Base-by-base conservation (phyloP, 2,329 filamentous ascomycete genomes). In the Beauveria varroae region DNA sequence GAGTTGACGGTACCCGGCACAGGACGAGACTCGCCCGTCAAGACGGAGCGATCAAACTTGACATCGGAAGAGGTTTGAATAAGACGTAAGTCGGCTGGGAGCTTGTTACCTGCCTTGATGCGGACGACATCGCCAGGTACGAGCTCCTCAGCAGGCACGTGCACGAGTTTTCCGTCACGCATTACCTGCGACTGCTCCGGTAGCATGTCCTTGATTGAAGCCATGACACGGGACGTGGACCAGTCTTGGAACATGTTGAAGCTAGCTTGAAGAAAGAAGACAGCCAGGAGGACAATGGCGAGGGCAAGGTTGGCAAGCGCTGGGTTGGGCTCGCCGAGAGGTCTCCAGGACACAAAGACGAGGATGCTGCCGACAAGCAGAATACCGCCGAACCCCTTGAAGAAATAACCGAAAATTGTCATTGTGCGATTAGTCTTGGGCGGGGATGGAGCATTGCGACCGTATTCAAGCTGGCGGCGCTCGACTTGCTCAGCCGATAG, bases 131-230 rank as follows among this genome's bases (percentile, higher is more conserved):
- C 89, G 22, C 89, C 89, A 0, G 88, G 88, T 0, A 92, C 88
- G 28, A 93, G 77, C 10, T 90, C 83, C 1, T 76, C 71, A 0
- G 84, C 85, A 2, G 76, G 72, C 3, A 84, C 74, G 18, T 76
- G 78, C 1, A 75, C 68, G 64, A 81, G 76, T 3, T 70, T 68
- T 1, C 85, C 81, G 64, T 89, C 82, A 22, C 89, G 83, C 7
- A 88, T 73, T 8, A 89, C 79, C 28, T 86, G 76, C 67, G 86
- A 90, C 62, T 85, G 79, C 66, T 91, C 88, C 0, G 89, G 89
- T n/a, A 93, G 78, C 88, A 93, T 90, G 20, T 82, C 87, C 53
- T 86, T 89, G 70, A 93, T 93, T 0, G 87, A 90, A 20, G 85
- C 83, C 90, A 93, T 93, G 60, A 91, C 88, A 5, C 86, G 78